Conservation (phyloP, 805 yeast genomes). For the Candida coleopterorum region DNA sequence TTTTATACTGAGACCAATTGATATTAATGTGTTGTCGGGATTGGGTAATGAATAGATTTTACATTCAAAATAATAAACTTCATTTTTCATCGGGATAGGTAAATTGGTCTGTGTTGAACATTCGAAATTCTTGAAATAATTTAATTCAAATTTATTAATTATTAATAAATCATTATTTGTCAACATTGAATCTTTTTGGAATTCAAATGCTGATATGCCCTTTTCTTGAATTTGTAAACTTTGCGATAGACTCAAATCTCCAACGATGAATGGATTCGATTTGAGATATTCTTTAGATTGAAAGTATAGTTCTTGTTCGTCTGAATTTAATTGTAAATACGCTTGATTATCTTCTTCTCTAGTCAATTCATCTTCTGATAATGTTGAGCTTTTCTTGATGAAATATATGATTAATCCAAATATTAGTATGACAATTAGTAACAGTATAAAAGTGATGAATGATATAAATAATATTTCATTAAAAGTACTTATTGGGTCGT, state of each 20-base stretch:
- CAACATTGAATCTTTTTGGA: conserved; percentile 52
- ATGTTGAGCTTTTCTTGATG: conserved; percentile 11
- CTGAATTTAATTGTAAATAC: conserved; percentile 56
- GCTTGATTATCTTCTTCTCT: conserved; percentile 56
- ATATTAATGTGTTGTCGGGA: conserved; percentile 50
- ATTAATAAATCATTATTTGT: conserved; percentile 57
- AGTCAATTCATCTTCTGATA: conserved; percentile 50
- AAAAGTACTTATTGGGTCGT: no score
- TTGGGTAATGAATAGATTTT: conserved; percentile 71
- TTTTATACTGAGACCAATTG: conserved; percentile 76
- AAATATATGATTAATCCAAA: conserved; percentile 7
- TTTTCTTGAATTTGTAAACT: conserved; percentile 72
- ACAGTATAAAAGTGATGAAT: neutral
- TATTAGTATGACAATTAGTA: neutral
- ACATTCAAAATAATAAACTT: conserved; percentile 84
- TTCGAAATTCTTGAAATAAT: conserved; percentile 54
- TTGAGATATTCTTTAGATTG: conserved; percentile 51
- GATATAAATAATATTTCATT: neutral
- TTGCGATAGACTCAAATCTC: conserved; percentile 53
- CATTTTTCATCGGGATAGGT: conserved; percentile 79
- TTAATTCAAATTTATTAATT: conserved; percentile 58
- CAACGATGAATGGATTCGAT: conserved; percentile 31
- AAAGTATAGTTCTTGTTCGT: conserved; percentile 65
- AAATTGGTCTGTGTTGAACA: conserved; percentile 73
- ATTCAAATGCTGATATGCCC: conserved; percentile 89